Evolutionary conservation across 371 early-diverging fungal genomes (phyloP).

Genomic region (Mucor sp.): DNA sequence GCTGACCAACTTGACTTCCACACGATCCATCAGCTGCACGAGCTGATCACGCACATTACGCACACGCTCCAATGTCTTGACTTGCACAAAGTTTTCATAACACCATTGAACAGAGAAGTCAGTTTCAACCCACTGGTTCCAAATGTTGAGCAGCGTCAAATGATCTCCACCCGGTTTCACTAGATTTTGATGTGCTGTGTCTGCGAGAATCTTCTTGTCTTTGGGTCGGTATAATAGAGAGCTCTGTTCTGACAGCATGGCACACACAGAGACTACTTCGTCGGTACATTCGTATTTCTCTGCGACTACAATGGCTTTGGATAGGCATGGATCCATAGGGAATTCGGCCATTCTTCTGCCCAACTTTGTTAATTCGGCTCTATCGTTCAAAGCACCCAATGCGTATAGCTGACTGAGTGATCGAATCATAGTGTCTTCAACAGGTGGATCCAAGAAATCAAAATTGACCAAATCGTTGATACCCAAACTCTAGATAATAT

Average conservation of each 20-base stretch:
- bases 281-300: slow-evolving; percentile 94
- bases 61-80: slow-evolving; percentile 88
- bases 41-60: slow-evolving; percentile 96
- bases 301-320: slow-evolving; percentile 90
- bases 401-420: slow-evolving; percentile 95
- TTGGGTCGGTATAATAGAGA: slow-evolving; percentile 93
- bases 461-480: slow-evolving; percentile 96
- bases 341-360: slow-evolving; percentile 99
- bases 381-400: slow-evolving; percentile 93
- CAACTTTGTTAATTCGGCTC: slow-evolving; percentile 93
- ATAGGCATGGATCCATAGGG: slow-evolving; percentile 96
- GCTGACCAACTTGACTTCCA: slow-evolving; percentile 82
- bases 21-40: slow-evolving; percentile 88
- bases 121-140: slow-evolving; percentile 96
- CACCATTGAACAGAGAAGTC: slow-evolving; percentile 95
- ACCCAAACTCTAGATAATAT: slow-evolving; percentile 71
- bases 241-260: slow-evolving; percentile 93
- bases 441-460: slow-evolving; percentile 98
- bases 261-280: slow-evolving; percentile 84
- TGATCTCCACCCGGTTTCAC: slow-evolving; percentile 91
- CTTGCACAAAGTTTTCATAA: slow-evolving; percentile 94
- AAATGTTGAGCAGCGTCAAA: slow-evolving; percentile 87
- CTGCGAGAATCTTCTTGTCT: slow-evolving; percentile 92
- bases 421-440: slow-evolving; percentile 89
- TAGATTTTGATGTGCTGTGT: slow-evolving; percentile 89